Evolutionary conservation across 768 basidiomycete species (phyloP).

Genomic region (Rhodotorula paludigena): DNA sequence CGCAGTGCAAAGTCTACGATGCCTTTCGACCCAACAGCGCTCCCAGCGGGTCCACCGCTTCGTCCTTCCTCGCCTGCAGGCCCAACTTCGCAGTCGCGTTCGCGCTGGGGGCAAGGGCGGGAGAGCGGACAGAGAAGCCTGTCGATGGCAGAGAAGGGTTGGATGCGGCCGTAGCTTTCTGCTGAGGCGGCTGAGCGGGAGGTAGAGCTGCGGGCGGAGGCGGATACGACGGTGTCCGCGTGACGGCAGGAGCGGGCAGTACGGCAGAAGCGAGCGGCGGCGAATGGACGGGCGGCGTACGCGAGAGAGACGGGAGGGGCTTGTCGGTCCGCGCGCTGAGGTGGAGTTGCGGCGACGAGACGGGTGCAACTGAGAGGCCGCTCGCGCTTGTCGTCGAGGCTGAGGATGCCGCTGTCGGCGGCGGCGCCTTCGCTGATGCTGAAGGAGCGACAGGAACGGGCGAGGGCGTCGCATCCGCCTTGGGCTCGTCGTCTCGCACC

Average conservation of each 20-base stretch:
- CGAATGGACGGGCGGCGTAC: slow-evolving; percentile 9
- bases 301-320: slow-evolving; percentile 18
- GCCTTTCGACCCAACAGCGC: too few relatives aligned
- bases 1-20: too few relatives aligned
- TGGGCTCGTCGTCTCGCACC: too few relatives aligned
- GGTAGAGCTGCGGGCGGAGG: not conserved
- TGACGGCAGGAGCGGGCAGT: not conserved
- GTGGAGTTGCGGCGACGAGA: not conserved
- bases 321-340: slow-evolving; percentile 10
- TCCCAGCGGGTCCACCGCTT: too few relatives aligned
- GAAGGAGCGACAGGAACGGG: too few relatives aligned
- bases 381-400: not conserved
- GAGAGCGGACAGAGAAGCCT: not conserved
- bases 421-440: not conserved
- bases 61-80: too few relatives aligned
- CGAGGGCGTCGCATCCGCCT: too few relatives aligned
- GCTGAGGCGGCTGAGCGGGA: not conserved
- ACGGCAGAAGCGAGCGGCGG: not conserved
- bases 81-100: too few relatives aligned
- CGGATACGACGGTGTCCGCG: not conserved
- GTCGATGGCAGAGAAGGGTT: not conserved
- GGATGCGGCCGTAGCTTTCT: not conserved
- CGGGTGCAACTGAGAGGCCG: not conserved
- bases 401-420: not conserved
- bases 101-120: too few relatives aligned